Evolutionary conservation across 148 eudicot genomes (phyloP).

Genomic region (Cornus controversa): DNA sequence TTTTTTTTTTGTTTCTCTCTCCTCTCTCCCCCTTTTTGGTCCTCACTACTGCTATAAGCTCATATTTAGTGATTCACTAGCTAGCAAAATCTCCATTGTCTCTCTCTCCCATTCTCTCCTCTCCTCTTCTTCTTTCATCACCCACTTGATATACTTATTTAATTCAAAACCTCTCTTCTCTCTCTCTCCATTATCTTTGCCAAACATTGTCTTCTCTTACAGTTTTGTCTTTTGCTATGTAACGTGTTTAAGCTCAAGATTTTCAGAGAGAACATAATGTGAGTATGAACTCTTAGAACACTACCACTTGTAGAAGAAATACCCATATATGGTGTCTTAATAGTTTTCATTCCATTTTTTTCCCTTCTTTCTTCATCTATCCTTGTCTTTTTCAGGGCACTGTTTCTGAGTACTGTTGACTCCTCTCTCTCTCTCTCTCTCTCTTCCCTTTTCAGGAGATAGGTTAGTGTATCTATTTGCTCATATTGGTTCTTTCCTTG

Average conservation of each 20-base stretch:
- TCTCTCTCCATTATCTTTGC: not conserved
- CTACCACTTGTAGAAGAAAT: too few relatives aligned
- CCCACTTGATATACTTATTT: constrained; percentile 10
- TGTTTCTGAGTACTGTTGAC: constrained; percentile 6
- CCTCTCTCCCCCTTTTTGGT: constrained; percentile 19
- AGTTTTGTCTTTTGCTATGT: constrained; percentile 17
- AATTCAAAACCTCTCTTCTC: not conserved
- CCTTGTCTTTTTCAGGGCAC: constrained; percentile 11
- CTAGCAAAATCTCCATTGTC: constrained; percentile 24
- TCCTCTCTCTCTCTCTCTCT: constrained; percentile 1
- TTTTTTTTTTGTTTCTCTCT: constrained; percentile 14
- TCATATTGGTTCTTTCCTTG: not conserved
- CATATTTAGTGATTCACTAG: constrained; percentile 47
- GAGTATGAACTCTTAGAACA: not conserved
- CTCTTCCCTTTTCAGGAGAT: constrained; percentile 9
- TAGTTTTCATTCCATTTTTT: not conserved
- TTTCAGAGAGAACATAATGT: not conserved
- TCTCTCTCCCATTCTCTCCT: not conserved
- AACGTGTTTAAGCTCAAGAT: constrained; percentile 18
- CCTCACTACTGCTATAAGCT: constrained; percentile 42
- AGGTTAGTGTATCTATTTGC: not conserved
- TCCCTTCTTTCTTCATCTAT: not conserved
- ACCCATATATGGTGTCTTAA: not conserved
- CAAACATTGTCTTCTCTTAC: not conserved
- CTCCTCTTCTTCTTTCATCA: constrained; percentile 19